phyloP scores from a whole-genome alignment of 108 stramenopile genomes.

The Conticribra guillardii region DNA sequence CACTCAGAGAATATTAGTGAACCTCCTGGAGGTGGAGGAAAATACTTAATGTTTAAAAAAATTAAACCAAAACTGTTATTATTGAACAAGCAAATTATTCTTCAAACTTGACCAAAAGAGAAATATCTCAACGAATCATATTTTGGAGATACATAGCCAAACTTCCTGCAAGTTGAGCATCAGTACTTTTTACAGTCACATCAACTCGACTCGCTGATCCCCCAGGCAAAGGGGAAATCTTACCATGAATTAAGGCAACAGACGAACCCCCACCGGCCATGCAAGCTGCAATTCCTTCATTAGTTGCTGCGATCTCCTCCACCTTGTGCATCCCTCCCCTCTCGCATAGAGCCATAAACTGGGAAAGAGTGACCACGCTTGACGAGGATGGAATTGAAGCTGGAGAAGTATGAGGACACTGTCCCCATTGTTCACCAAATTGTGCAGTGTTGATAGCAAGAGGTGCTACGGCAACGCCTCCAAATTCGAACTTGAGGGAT shows the following conservation, averaged over 20 bases:
- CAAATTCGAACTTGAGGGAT: constrained; percentile 77
- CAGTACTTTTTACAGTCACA: constrained; percentile 82
- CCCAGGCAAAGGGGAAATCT: constrained; percentile 62
- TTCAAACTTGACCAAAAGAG: background rate
- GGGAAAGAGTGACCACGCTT: constrained; percentile 53
- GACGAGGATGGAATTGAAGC: constrained; percentile 48
- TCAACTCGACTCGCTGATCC: constrained; percentile 59
- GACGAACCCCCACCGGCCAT: constrained; percentile 74
- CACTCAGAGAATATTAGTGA: too few species aligned
- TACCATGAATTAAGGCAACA: constrained; percentile 80
- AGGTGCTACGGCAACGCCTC: constrained; percentile 74
- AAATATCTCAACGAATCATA: constrained; percentile 48
- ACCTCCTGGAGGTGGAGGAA: too few species aligned
- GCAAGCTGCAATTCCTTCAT: constrained; percentile 88
- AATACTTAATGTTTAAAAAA: too few species aligned
- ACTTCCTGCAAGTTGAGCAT: constrained; percentile 67
- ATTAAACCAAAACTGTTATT: too few species aligned
- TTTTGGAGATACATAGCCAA: constrained; percentile 82
- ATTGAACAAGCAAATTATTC: too few species aligned
- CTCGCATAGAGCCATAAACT: constrained; percentile 65
- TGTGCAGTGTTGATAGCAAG: constrained; percentile 87
- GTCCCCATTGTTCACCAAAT: constrained; percentile 92
- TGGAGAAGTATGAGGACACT: constrained; percentile 66
- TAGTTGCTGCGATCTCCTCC: constrained; percentile 87
- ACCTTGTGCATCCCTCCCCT: constrained; percentile 68